phyloP scores from a whole-genome alignment of 2,329 filamentous ascomycete species.

The Stromatinia cepivora region DNA sequence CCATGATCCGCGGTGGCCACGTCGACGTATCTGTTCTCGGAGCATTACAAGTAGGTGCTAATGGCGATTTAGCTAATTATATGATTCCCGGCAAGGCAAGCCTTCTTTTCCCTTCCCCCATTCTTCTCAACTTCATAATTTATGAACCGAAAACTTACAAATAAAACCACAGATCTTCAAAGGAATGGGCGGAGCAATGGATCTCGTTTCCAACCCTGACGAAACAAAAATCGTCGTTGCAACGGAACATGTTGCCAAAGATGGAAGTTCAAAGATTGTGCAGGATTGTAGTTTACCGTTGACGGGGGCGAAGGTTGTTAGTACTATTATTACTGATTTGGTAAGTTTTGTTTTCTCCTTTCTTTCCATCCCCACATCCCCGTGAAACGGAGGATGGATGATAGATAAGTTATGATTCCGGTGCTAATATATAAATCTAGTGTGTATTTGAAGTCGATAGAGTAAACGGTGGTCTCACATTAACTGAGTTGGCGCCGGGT shows the following conservation, averaged over 20 bases:
- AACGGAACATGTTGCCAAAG: constrained; percentile 68
- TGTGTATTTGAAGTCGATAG: constrained; percentile 72
- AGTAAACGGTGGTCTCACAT: constrained; percentile 58
- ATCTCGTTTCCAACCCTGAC: constrained; percentile 68
- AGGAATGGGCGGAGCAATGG: constrained; percentile 80
- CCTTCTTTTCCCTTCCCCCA: no score
- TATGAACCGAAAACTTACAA: neutral
- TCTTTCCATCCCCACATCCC: no score
- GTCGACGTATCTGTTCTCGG: constrained; percentile 81
- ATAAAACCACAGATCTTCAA: constrained; percentile 53
- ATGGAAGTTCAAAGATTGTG: constrained; percentile 67
- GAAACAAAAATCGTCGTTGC: constrained; percentile 70
- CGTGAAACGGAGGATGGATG: neutral
- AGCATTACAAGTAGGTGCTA: constrained; percentile 65
- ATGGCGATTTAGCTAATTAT: constrained; percentile 81
- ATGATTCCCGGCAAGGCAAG: constrained; percentile 85
- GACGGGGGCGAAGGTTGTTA: constrained; percentile 65
- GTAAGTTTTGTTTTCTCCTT: constrained; percentile 45
- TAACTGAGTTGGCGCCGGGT: constrained; percentile 70
- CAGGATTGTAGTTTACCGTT: constrained; percentile 62
- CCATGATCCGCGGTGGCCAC: constrained; percentile 82
- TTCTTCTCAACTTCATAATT: neutral
- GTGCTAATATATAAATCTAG: constrained; percentile 40
- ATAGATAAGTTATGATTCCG: neutral
- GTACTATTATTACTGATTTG: constrained; percentile 73